Evolutionary conservation across 768 basidiomycete species (phyloP).

Genomic region (Coprinopsis cinerea): DNA sequence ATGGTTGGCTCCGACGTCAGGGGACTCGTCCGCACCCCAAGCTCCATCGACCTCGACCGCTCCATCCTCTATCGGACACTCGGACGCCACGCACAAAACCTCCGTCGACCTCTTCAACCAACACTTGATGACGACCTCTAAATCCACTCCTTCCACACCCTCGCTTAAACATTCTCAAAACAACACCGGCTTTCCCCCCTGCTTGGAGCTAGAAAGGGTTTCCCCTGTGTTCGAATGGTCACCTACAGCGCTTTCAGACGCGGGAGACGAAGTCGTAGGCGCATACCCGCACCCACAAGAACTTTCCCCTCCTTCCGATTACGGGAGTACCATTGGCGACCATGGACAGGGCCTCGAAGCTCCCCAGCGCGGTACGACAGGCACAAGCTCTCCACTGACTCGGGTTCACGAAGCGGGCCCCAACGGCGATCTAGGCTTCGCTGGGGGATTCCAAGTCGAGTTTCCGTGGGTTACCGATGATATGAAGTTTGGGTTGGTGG

Average conservation of each 20-base stretch:
- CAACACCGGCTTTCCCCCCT: neutral
- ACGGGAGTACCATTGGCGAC: neutral
- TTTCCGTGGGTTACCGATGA: slow-evolving; percentile 1
- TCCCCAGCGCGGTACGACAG: too few relatives aligned
- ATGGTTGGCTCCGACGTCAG: too few relatives aligned
- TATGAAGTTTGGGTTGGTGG: neutral
- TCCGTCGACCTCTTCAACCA: neutral
- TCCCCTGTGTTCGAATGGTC: neutral
- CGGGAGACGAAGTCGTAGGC: neutral
- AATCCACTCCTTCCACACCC: neutral
- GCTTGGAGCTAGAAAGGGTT: neutral
- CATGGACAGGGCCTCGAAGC: neutral
- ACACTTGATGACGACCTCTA: neutral
- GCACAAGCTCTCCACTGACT: too few relatives aligned
- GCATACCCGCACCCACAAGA: neutral
- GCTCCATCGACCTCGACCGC: neutral
- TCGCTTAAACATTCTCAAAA: neutral
- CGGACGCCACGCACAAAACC: neutral
- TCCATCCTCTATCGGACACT: neutral
- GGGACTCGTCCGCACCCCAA: neutral
- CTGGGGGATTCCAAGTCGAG: neutral
- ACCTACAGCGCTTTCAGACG: neutral
- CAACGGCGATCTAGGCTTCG: too few relatives aligned
- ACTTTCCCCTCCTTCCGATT: neutral
- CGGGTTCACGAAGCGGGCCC: too few relatives aligned